Percentiles rank a stretch among this genome's conserved stretches.
Evolutionary conservation across 2,329 filamentous ascomycete species (phyloP).

Genomic region (Ophiobolus disseminans): DNA sequence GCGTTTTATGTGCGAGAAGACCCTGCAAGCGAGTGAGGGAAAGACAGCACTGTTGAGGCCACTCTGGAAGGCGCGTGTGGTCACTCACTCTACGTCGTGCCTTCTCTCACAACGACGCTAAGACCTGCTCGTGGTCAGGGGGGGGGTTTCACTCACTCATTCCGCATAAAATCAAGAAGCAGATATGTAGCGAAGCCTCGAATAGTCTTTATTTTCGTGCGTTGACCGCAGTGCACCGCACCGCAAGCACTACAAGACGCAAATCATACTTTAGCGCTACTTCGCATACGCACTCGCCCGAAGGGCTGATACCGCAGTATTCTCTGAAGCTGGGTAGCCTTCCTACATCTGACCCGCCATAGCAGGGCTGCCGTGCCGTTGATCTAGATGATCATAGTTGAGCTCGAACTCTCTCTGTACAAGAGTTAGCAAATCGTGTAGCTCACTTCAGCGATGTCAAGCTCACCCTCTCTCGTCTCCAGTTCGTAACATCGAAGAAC

Average conservation of each 20-base stretch:
- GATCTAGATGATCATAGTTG: conserved; percentile 60
- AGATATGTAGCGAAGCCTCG: not conserved
- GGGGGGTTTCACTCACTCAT: not conserved
- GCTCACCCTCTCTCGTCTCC: conserved; percentile 58
- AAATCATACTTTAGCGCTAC: no score
- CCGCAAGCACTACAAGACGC: no score
- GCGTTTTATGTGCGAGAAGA: not conserved
- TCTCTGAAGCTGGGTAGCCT: not conserved
- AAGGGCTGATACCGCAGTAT: not conserved
- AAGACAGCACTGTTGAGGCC: not conserved
- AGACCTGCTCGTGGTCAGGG: no score
- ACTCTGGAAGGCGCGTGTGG: not conserved
- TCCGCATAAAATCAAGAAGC: not conserved
- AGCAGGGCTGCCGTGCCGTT: conserved; percentile 48
- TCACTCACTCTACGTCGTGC: not conserved
- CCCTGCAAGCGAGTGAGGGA: not conserved
- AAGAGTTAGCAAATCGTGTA: conserved; percentile 20
- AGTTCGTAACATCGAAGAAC: conserved; percentile 62
- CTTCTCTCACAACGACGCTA: not conserved
- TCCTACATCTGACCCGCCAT: conserved; percentile 37
- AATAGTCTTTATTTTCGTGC: not conserved
- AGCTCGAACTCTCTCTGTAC: conserved; percentile 59
- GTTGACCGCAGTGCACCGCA: not conserved
- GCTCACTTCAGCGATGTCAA: not conserved
- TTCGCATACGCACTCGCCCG: not conserved